A percentile compares a stretch with the other conserved stretches of the same genome.
Conservation (phyloP, 2,329 filamentous ascomycete genomes). For the Chaetomium strumarium region DNA sequence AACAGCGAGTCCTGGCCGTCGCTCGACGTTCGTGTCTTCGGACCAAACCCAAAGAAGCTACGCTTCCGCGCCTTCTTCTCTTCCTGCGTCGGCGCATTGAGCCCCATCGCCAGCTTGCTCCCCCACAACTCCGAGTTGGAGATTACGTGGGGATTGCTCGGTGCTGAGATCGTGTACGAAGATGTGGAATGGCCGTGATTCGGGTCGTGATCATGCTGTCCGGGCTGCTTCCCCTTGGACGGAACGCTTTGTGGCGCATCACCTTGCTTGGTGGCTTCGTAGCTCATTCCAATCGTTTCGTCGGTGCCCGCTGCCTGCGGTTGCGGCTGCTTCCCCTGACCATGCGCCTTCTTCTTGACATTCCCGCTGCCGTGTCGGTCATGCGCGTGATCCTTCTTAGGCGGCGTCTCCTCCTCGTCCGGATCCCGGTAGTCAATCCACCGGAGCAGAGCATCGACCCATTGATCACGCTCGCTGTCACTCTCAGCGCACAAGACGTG, state of each 20-base stretch:
- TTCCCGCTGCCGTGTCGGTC: conserved; percentile 37
- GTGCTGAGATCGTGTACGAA: conserved; percentile 66
- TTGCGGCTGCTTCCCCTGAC: conserved; percentile 28
- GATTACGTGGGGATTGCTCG: conserved; percentile 78
- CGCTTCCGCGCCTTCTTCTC: conserved; percentile 80
- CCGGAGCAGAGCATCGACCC: conserved; percentile 84
- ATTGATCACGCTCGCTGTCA: conserved; percentile 83
- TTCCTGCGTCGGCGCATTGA: conserved; percentile 45
- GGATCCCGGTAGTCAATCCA: conserved; percentile 75
- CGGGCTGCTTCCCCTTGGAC: conserved; percentile 34
- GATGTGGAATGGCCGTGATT: conserved; percentile 34
- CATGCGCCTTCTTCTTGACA: conserved; percentile 40
- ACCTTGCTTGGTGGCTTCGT: conserved; percentile 50
- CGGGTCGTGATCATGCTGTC: conserved; percentile 29
- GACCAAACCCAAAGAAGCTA: conserved; percentile 65
- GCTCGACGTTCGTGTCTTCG: conserved; percentile 52
- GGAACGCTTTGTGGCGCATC: conserved; percentile 42
- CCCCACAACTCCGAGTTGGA: conserved; percentile 81
- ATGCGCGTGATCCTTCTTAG: conserved; percentile 34
- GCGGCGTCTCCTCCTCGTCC: conserved; percentile 44
- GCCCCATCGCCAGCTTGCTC: conserved; percentile 56
- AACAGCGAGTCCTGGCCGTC: conserved; percentile 54
- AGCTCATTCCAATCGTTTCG: conserved; percentile 52
- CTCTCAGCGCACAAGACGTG: conserved; percentile 96
- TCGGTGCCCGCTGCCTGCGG: conserved; percentile 28